Base-by-base conservation (phyloP, 2,329 filamentous ascomycete genomes). In the Ophiosphaerella herpotricha region DNA sequence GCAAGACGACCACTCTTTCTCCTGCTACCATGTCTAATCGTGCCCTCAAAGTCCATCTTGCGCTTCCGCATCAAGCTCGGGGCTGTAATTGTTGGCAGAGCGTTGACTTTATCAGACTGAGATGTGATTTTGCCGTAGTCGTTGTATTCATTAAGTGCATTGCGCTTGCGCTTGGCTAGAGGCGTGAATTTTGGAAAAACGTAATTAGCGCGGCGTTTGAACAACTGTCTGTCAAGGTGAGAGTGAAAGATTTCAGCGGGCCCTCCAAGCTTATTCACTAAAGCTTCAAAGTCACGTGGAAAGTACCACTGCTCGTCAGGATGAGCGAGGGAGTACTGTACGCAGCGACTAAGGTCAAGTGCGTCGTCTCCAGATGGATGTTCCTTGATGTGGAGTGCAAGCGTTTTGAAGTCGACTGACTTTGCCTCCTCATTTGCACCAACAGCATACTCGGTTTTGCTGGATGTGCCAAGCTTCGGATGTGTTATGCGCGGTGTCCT, bases 341-440 rank as follows among this genome's bases (percentile, higher is more conserved):
- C 57, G 33, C 61, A 66, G 13, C 64, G 61, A 1, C 64, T 58
- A 16, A 71, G 57, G 18, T 71, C 67, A 5, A 70, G 57, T 1
- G 65, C 65, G 36, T 70, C 67, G 21, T 45, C 9, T 3, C 60
- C 63, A 0, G 42, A 42, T 4, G 66, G 67, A 5, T 64, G 57
- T 33, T 54, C 31, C 39, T 64, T 62, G 18, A 70, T 55, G 16
- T 58, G 46, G 4, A 42, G 26, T 0, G 60, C 63, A 11, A 70
- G 58, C 4, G 60, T 52, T n/a, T 60, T 61, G 55, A 70, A 66
- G 1, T 54, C 38, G 5, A 65, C 21, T 1, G 58, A 54, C 1
- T 42, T 24, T 4, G 50, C 54, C 24, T 39, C 48, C 12, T 41
- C 35, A 23, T 50, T 7, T 2, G 31, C 38, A 12, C 48, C 57